A percentile compares a stretch with the other conserved stretches of the same genome.
phyloP scores from a whole-genome alignment of 2,329 filamentous ascomycete species.

The Trichocomaceae sp. region DNA sequence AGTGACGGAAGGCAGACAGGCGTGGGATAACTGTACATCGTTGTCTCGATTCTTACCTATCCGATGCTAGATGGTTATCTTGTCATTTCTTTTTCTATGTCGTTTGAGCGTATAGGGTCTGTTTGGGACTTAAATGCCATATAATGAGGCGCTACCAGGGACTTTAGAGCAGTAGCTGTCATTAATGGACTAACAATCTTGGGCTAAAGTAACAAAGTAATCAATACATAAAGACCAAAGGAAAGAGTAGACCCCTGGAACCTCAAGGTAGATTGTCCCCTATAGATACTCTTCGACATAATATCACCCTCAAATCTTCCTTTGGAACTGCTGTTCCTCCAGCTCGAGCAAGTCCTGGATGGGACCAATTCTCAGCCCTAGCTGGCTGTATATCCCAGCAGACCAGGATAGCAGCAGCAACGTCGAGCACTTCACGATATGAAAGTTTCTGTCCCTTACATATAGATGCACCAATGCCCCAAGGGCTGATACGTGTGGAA shows the following conservation, averaged over 20 bases:
- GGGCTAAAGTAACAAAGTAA: too few relatives aligned
- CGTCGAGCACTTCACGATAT: not conserved
- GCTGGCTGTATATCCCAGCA: conserved; percentile 1
- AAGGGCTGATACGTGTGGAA: conserved; percentile 1
- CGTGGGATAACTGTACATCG: too few relatives aligned
- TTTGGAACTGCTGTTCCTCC: not conserved
- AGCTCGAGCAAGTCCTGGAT: not conserved
- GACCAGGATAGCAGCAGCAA: not conserved
- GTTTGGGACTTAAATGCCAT: too few relatives aligned
- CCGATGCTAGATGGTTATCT: too few relatives aligned
- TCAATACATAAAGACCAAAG: too few relatives aligned
- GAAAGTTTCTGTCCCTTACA: conserved; percentile 1
- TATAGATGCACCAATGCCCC: not conserved
- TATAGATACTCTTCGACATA: not conserved
- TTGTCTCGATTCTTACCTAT: too few relatives aligned
- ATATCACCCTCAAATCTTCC: not conserved
- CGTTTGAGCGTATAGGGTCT: too few relatives aligned
- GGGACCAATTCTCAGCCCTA: not conserved
- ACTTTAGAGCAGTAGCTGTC: too few relatives aligned
- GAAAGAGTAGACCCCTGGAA: too few relatives aligned
- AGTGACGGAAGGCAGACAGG: not conserved
- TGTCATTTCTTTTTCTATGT: too few relatives aligned
- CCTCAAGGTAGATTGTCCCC: not conserved
- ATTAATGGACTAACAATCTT: too few relatives aligned
- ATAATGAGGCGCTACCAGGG: too few relatives aligned